Evolutionary conservation across 2,329 filamentous ascomycete species (phyloP).

Genomic region (Sclerotinia subarctica): DNA sequence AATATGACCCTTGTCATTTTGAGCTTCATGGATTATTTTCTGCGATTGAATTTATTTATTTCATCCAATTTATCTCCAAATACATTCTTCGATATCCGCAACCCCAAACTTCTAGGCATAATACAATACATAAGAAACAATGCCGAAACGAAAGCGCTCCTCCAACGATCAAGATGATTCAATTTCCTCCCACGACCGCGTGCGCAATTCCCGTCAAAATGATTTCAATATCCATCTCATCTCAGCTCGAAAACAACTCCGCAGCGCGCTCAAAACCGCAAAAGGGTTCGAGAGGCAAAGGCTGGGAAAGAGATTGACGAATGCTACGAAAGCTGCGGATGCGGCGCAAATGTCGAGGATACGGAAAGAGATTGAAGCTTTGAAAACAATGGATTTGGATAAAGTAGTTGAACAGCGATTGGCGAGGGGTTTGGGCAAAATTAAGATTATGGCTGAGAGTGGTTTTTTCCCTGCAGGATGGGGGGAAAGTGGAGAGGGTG

Average conservation of each 20-base stretch:
- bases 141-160: constrained; percentile 58
- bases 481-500: constrained; percentile 28
- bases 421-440: constrained; percentile 48
- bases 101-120: not conserved
- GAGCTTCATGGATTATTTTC: constrained; percentile 11
- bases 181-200: constrained; percentile 20
- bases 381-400: constrained; percentile 50
- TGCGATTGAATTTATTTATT: not conserved
- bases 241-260: constrained; percentile 57
- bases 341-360: constrained; percentile 56
- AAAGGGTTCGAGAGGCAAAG: constrained; percentile 79
- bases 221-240: constrained; percentile 49
- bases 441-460: constrained; percentile 48
- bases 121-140: constrained; percentile 32
- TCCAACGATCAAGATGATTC: constrained; percentile 21
- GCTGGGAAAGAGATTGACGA: constrained; percentile 56
- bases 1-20: constrained; percentile 11
- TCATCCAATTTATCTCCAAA: not conserved
- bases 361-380: constrained; percentile 55
- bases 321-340: constrained; percentile 45
- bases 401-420: constrained; percentile 47
- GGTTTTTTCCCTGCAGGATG: constrained; percentile 42
- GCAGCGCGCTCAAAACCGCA: constrained; percentile 65
- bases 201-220: constrained; percentile 40
- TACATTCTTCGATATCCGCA: not conserved